Percentiles rank a stretch among this genome's conserved stretches.
Conservation (phyloP, 2,329 filamentous ascomycete genomes). For the Byssothecium circinans region DNA sequence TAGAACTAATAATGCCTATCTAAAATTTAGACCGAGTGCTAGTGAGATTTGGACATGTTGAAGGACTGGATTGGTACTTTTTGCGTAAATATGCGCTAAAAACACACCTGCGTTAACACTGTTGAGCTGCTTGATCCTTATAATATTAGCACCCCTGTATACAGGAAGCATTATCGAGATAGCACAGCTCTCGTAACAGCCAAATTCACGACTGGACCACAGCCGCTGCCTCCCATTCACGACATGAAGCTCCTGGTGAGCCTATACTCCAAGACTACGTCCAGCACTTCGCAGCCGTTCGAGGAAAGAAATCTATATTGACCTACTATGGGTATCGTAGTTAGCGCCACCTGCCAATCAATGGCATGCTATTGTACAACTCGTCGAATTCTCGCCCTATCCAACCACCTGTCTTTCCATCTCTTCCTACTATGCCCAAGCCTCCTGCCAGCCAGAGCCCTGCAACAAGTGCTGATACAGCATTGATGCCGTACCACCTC, state of each 20-base stretch:
- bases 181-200: constrained; percentile 40
- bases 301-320: constrained; percentile 44
- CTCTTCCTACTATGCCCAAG: constrained; percentile 74
- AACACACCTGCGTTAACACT: constrained; percentile 54
- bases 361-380: constrained; percentile 64
- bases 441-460: constrained; percentile 81
- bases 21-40: constrained; percentile 68
- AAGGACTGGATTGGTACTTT: constrained; percentile 48
- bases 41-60: constrained; percentile 56
- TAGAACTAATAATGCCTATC: constrained; percentile 73
- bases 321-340: constrained; percentile 26
- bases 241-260: constrained; percentile 51
- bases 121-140: constrained; percentile 60
- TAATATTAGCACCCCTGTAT: constrained; percentile 57
- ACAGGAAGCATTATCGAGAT: constrained; percentile 38
- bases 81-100: constrained; percentile 49
- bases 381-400: constrained; percentile 78
- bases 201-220: constrained; percentile 40
- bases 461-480: constrained; percentile 58
- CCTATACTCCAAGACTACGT: constrained; percentile 29
- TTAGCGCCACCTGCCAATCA: constrained; percentile 57
- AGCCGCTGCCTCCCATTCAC: constrained; percentile 11
- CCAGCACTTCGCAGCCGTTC: constrained; percentile 30
- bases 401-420: constrained; percentile 73
- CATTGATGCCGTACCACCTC: constrained; percentile 73